Base-by-base conservation (phyloP, 2,329 filamentous ascomycete species). In the Bipolaris sorokiniana region DNA sequence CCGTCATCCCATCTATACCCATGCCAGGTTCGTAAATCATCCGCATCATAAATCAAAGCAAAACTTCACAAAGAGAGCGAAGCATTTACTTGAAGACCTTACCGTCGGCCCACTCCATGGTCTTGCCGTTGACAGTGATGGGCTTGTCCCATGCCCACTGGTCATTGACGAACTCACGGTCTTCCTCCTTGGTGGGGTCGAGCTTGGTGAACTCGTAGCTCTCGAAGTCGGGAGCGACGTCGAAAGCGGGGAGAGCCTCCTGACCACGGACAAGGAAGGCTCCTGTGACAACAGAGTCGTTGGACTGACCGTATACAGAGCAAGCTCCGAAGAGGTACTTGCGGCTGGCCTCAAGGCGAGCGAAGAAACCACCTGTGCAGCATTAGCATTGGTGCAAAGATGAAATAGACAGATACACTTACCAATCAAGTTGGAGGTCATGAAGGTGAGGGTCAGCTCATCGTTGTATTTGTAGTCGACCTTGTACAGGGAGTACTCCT, bases 391-490 rank as follows among this genome's bases (percentile, higher is more conserved):
- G 7, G 13, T 48, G 16, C 26, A 16, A 9, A 11, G 5, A 10
- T 34, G 3, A 36, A 16, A 2, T 5, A 18, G 4, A 16, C 9
- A 18, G 52, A 34, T 42, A n/a, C 10, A 72, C 80, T 69, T 76
- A 83, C 86, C 93, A 78, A 99, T 94, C 80, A 98, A 84, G 88
- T 99, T 99, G 86, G 90, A 91, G 71, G 92, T 94, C 95, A 99
- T 99, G 90, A 99, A 99, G 76, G 90, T 90, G 81, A 95, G 84
- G 76, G 92, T 97, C 69, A 99, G 87, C 88, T 99, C 95, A 61
- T 97, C 88, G 82, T 97, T 96, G 87, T 99, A 99, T 89, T 97
- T 97, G 89, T 97, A 99, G 82, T 93, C 89, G 71, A 93, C 83
- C 79, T 87, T 88, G 92, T 92, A 99, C 79, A 99, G 82, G 54